Conservation (phyloP, 306 rosid species). For the Prunus mume region DNA sequence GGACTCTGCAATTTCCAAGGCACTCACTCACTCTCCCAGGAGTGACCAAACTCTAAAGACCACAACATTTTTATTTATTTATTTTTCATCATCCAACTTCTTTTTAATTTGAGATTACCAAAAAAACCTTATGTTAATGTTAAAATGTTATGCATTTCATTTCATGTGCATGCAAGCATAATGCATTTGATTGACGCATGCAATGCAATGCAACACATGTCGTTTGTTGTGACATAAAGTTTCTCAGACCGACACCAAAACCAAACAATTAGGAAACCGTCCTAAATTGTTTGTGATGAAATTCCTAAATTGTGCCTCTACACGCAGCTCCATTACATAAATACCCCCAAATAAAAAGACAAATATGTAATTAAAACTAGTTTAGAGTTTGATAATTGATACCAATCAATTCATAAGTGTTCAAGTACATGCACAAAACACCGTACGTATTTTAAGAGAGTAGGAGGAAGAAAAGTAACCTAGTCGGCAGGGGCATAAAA, state of each 20-base stretch:
- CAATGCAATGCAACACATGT: background rate
- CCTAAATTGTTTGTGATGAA: background rate
- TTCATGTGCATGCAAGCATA: too few species aligned
- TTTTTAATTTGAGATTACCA: too few species aligned
- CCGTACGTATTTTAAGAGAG: background rate
- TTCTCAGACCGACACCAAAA: background rate
- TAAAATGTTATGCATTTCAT: too few species aligned
- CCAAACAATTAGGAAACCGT: background rate
- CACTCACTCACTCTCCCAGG: background rate
- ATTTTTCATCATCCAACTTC: too few species aligned
- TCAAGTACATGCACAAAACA: background rate
- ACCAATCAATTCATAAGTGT: background rate
- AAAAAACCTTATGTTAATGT: too few species aligned
- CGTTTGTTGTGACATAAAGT: background rate
- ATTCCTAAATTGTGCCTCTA: background rate
- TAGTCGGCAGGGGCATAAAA: background rate
- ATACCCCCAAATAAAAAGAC: background rate
- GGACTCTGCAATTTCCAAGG: slow-evolving; percentile 27
- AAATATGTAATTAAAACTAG: too few species aligned
- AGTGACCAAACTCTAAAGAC: background rate
- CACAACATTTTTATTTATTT: background rate
- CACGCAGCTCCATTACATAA: background rate
- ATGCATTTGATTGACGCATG: background rate
- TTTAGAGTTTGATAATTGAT: too few species aligned
- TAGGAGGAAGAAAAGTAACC: background rate